These are phyloP conservation scores for Sphenostylis stenocarpa DNA, from an alignment of 306 rosid genomes.

Conservation along the genomic window DNA sequence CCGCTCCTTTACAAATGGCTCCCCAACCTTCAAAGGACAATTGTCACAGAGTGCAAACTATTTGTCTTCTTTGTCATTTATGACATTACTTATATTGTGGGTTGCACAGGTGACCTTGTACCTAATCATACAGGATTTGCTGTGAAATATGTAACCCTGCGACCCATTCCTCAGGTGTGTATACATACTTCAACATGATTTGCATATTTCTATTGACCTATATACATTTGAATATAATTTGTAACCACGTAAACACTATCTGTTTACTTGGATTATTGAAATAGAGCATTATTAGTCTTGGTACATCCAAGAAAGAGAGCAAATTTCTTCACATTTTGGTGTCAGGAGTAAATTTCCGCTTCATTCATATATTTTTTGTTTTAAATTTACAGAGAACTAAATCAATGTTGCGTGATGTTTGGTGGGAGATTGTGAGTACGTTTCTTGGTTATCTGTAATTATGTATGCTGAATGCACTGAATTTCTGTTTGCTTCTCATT, in stretches of 20 bases:
- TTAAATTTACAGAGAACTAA: not conserved
- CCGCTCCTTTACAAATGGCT: conserved; percentile 37
- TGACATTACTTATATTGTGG: not conserved
- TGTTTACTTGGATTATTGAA: not conserved
- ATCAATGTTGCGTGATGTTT: not conserved
- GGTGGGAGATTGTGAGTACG: not conserved
- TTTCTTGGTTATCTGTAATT: too few relatives aligned
- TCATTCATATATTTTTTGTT: too few relatives aligned
- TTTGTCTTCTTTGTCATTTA: not conserved
- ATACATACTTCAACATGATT: too few relatives aligned
- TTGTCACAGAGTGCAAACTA: conserved; percentile 38
- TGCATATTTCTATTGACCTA: not conserved
- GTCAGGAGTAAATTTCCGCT: not conserved
- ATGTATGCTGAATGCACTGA: not conserved
- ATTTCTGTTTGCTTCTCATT: not conserved
- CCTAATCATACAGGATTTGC: not conserved
- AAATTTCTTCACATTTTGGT: not conserved
- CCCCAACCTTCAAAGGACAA: conserved; percentile 48
- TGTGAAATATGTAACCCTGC: not conserved
- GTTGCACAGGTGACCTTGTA: not conserved
- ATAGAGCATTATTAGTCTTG: not conserved
- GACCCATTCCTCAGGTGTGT: too few relatives aligned
- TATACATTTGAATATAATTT: too few relatives aligned
- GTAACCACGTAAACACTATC: not conserved
- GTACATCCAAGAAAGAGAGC: not conserved